phyloP scores from a whole-genome alignment of 768 basidiomycete species.

The Termitomyces sp. region DNA sequence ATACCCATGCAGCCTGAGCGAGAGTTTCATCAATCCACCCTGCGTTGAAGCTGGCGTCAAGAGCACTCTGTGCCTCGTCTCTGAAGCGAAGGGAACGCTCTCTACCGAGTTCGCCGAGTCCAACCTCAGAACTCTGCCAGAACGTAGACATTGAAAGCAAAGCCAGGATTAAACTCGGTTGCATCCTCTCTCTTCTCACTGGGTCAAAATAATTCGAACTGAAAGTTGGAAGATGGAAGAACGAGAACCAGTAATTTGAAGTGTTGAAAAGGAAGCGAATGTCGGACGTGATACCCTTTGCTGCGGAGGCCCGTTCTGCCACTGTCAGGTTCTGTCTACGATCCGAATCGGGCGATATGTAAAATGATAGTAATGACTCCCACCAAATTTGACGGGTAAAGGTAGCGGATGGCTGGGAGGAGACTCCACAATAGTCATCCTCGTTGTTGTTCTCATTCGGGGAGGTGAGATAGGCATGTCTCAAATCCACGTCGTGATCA shows the following conservation, averaged over 20 bases:
- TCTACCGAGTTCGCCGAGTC: slow-evolving; percentile 44
- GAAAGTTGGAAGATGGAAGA: slow-evolving; percentile 68
- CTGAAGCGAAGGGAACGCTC: slow-evolving; percentile 54
- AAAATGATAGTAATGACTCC: slow-evolving; percentile 62
- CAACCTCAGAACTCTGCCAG: slow-evolving; percentile 64
- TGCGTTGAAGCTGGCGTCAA: slow-evolving; percentile 68
- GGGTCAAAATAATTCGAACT: slow-evolving; percentile 56
- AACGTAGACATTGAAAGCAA: slow-evolving; percentile 63
- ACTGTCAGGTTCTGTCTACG: slow-evolving; percentile 29
- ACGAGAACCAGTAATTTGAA: slow-evolving; percentile 71
- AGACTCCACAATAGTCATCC: slow-evolving; percentile 27
- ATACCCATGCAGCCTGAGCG: slow-evolving; percentile 73
- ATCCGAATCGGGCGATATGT: slow-evolving; percentile 32
- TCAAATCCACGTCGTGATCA: not conserved
- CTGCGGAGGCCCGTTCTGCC: slow-evolving; percentile 41
- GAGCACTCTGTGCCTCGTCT: slow-evolving; percentile 62
- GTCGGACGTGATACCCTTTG: slow-evolving; percentile 45
- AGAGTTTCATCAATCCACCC: slow-evolving; percentile 72
- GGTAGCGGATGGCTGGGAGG: slow-evolving; percentile 54
- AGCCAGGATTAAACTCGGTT: slow-evolving; percentile 62
- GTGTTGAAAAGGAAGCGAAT: slow-evolving; percentile 59
- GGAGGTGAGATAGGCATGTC: slow-evolving; percentile 14
- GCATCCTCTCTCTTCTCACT: slow-evolving; percentile 46
- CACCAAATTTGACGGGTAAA: slow-evolving; percentile 77
- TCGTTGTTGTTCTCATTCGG: slow-evolving; percentile 18